Percentiles rank a stretch among this genome's conserved stretches.
Conservation (phyloP, 371 early-diverging fungal species). For the Circinella umbellata region DNA sequence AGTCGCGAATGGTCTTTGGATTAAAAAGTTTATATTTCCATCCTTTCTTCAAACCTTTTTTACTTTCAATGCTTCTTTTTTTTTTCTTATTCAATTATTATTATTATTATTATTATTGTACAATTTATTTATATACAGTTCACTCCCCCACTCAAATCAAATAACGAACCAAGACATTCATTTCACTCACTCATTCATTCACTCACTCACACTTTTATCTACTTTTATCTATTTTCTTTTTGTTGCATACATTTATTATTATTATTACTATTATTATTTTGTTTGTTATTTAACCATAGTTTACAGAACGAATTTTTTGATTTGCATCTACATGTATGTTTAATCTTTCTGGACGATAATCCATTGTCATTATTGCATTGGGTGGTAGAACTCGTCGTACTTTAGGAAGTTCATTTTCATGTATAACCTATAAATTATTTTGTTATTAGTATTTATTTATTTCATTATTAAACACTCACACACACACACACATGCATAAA, state of each 20-base stretch:
- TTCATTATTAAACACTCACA: no score
- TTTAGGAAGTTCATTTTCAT: constrained; percentile 37
- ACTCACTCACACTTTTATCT: neutral
- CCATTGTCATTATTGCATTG: constrained; percentile 38
- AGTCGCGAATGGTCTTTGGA: constrained; percentile 41
- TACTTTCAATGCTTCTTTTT: no score
- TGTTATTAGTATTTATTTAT: no score
- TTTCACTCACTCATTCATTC: no score
- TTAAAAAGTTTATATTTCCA: constrained; percentile 9
- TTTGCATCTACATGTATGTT: constrained; percentile 40
- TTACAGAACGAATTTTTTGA: constrained; percentile 29
- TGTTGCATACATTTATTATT: neutral
- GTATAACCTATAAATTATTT: constrained; percentile 25
- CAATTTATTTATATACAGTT: no score
- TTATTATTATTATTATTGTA: no score
- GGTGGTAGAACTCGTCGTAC: constrained; percentile 34
- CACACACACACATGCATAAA: no score
- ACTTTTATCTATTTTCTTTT: neutral
- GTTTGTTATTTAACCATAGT: constrained; percentile 33
- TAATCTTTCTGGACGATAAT: constrained; percentile 41
- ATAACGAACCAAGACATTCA: no score
- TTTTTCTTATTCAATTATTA: no score
- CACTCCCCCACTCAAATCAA: no score
- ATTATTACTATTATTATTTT: no score
- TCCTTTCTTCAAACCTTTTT: no score